Evolutionary conservation across 176 grass and related monocot species (phyloP).

Genomic region (Avena sativa): DNA sequence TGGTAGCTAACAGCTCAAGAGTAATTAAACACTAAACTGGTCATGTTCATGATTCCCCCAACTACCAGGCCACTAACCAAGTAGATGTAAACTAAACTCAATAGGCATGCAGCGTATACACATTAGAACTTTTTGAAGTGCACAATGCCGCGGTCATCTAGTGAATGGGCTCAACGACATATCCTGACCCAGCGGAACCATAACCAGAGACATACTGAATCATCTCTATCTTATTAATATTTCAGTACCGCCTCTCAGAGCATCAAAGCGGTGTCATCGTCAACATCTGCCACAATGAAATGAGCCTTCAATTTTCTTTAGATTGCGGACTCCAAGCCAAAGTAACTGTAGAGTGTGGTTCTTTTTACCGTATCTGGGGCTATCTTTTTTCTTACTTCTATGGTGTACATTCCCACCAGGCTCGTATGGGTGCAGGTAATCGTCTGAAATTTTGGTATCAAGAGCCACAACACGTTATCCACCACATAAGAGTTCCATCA

Average conservation of each 20-base stretch:
- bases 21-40: background rate
- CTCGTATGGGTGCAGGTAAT: background rate
- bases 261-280: background rate
- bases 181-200: background rate
- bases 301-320: background rate
- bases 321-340: background rate
- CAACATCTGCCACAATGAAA: background rate
- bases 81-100: background rate
- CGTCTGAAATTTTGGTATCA: background rate
- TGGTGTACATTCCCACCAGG: background rate
- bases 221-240: background rate
- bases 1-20: background rate
- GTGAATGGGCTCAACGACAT: background rate
- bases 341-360: background rate
- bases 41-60: background rate
- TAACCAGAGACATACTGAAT: background rate
- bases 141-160: background rate
- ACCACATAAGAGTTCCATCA: background rate
- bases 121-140: background rate
- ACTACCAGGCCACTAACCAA: background rate
- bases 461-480: background rate
- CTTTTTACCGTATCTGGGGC: background rate
- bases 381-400: background rate
- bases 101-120: background rate
- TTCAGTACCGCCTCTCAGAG: background rate